Evolutionary conservation across 768 basidiomycete species (phyloP), one percentile per base, ranked within the genome.

Genomic region (Dacryopinax primogenitus): DNA sequence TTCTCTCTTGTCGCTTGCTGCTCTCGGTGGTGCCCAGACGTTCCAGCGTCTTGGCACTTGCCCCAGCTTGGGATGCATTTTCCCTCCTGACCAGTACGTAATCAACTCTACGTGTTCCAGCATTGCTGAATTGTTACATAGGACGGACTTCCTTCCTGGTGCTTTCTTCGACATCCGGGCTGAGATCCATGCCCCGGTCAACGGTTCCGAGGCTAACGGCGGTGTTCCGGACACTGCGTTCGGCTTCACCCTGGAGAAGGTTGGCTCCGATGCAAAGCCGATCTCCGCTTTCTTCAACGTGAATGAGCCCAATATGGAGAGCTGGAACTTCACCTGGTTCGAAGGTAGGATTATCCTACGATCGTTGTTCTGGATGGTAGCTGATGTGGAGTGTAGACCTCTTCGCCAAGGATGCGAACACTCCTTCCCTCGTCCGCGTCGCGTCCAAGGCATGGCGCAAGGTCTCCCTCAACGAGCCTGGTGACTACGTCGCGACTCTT

Each of bases 151-250:
- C 63, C 67, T 73, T 34, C 70, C 74, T 26, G 72, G 71, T 35
- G 67, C 67, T 58, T 66, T 65, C 32, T 74, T 75, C 66, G 74
- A 75, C 69, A 69, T 74, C 41, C 68, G 73, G 7, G 21, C 70
- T 58, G 74, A 74, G 68, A 71, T 75, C 9, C 77, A 77, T 39
- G 77, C 77, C 1, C 77, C 77, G 21, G 67, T 72, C 6, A 77
- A 77, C 68, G 77, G 77, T 15, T 68, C 74, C 1, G 70, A 73
- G 45, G 72, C 76, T 13, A 75, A 75, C 70, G 68, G 70, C 64
- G 77, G 77, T 62, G 68, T 69, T 1, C 72, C 73, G 16, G 63
- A 69, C 66, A 37, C 65, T 1, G 68, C 73, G 63, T 76, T 75
- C 62, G 62, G 68, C 23, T 62, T 77, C 45, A 70, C 67, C 34